Base-by-base conservation (phyloP, 768 basidiomycete species). In the Fomitopsis pulvina region DNA sequence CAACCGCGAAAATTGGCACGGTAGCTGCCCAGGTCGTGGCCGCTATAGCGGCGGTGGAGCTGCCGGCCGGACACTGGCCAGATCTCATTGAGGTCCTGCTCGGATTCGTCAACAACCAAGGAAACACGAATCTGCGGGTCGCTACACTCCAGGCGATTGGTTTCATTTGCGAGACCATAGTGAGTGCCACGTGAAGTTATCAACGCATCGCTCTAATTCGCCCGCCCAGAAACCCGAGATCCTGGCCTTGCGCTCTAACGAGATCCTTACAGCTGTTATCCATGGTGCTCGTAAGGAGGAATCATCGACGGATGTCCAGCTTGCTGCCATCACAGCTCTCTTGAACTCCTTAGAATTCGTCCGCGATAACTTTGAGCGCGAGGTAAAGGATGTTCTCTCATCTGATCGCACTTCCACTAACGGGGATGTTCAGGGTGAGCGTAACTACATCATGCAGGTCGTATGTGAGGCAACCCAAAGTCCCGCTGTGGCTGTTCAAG, bases 391-490 rank as follows among this genome's bases (percentile, higher is more conserved):
- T 3, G 81, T 72, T 28, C 46, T 26, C 48, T 54, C 47, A 22
- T 28, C 28, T 37, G 40, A 41, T 45, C 26, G 30, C 43, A 41
- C 28, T 55, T 52, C 34, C 41, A 16, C 14, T 41, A 8, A 29
- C 46, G 22, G 24, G 43, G 37, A 21, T 39, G 38, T 8, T 11
- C 62, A 98, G 92, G 96, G 96, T 58, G 96, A 99, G 68, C 83
- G 96, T 42, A 99, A 98, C 70, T 98, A 96, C 72, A 98, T 99
- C 68, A 99, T 99, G 96, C 96, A 99, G 72, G 93, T 98, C 38
- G 90, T 98, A 16, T 99, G 96, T 64, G 96, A 98, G 63, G 95
- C 95, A 0, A 98, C 96, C 0, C 96, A 98, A 66, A 93, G 85
- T 58, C 52, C 77, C 1, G 68, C 82, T 1, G 80, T 87, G 2